Evolutionary conservation across 1,284 basidiomycete genomes (phyloP), one percentile per base, ranked within the genome.

Genomic region (Golubevia pallescens): DNA sequence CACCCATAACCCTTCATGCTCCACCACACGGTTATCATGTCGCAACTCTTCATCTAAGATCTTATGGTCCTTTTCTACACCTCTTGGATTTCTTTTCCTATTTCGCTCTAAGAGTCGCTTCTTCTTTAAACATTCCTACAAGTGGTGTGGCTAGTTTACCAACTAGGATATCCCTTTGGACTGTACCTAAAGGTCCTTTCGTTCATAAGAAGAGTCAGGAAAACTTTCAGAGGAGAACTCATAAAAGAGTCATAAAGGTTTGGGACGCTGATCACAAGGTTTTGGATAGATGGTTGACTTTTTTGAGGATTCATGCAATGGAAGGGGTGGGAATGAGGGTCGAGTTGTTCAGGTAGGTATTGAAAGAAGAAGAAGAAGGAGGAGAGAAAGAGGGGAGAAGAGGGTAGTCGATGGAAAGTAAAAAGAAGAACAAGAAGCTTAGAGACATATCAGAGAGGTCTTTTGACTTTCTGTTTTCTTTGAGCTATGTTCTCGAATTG

Each of bases 141-240:
- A 91, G 92, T 5, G 89, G 89, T 13, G 89, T 91, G 1, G 90
- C 89, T 1, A 86, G 87, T 1, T 89, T 97, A 0, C 95, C 95
- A 0, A 93, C 90, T 1, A 89, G 91, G 73, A 91, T 92, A 23
- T 89, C 89, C 6, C 87, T 97, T 7, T 94, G 93, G 91, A 97
- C 96, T 0, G 95, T 98, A 13, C 89, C 90, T 8, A 90, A 92
- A 55, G 90, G 90, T 2, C 95, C 95, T 2, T 98, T 98, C 86
- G 92, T 91, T 6, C 92, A 96, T 87, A 99, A 99, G 86, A 97
- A 97, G 87, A 89, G 90, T 20, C 95, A 97, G 87, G 95, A 99
- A 87, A 98, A 98, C 87, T 99, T 97, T 86, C 92, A 94, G 86
- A 87, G 93, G 34, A 89, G 88, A 78, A 92, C 92, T 63, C 92